These are phyloP conservation scores for Ustilago nuda DNA, from an alignment of 1,284 basidiomycete genomes.

Conservation along the genomic window DNA sequence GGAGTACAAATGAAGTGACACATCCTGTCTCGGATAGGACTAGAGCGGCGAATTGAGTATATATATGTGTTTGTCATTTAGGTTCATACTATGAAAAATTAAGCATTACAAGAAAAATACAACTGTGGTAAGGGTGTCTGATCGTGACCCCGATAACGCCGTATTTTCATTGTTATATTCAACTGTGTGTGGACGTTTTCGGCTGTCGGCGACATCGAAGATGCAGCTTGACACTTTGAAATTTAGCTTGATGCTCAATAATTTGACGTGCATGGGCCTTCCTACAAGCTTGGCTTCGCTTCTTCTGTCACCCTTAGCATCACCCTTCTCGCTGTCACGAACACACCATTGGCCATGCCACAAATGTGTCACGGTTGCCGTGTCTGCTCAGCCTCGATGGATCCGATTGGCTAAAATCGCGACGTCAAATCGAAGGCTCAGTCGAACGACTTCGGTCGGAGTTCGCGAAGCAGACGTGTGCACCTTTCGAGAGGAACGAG, in stretches of 20 bases:
- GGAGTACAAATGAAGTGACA: too few species aligned
- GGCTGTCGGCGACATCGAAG: neutral
- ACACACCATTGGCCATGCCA: neutral
- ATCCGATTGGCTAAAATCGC: neutral
- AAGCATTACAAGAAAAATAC: too few species aligned
- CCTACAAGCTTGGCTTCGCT: neutral
- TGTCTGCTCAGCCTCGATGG: neutral
- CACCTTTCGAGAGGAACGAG: neutral
- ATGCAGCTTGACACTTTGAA: too few species aligned
- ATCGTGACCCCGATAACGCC: too few species aligned
- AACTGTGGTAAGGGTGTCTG: too few species aligned
- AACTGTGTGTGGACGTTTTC: constrained; percentile 19
- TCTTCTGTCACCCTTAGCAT: neutral
- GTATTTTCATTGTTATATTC: too few species aligned
- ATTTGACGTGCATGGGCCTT: constrained; percentile 8
- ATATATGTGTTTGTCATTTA: too few species aligned
- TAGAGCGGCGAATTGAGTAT: too few species aligned
- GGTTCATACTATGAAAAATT: too few species aligned
- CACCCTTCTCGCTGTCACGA: neutral
- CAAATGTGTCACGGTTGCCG: neutral
- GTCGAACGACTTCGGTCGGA: too few species aligned
- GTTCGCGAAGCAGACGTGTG: neutral
- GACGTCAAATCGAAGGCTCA: neutral
- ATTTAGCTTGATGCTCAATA: neutral
- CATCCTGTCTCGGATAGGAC: too few species aligned